These are phyloP conservation scores for Corynespora cassiicola DNA, from an alignment of 2,329 filamentous ascomycete species.

Conservation along the genomic window DNA sequence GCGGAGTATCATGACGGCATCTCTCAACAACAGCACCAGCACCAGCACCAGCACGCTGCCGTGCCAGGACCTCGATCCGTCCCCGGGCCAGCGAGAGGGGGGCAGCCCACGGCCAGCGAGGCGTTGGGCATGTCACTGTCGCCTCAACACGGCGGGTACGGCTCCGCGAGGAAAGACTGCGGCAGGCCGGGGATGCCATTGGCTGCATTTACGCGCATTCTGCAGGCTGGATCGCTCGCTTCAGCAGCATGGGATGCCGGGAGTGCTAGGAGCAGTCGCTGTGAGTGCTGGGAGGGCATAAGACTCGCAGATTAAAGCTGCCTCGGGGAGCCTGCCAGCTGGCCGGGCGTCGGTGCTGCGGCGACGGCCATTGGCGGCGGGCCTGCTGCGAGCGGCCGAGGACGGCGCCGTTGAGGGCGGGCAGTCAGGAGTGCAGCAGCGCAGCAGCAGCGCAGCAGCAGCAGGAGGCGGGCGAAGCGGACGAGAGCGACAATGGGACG, in stretches of 20 bases:
- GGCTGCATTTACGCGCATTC: constrained; percentile 17
- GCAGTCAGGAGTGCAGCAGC: constrained; percentile 24
- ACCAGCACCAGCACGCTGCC: neutral
- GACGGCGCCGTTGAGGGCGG: constrained; percentile 14
- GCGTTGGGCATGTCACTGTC: too few species aligned
- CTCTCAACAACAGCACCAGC: too few species aligned
- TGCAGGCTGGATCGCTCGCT: constrained; percentile 20
- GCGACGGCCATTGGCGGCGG: constrained; percentile 20
- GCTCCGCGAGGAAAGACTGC: constrained; percentile 8
- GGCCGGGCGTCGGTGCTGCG: constrained; percentile 11
- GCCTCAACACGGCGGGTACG: constrained; percentile 19
- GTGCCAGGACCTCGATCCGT: neutral
- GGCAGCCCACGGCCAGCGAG: too few species aligned
- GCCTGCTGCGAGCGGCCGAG: constrained; percentile 4
- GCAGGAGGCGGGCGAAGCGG: too few species aligned
- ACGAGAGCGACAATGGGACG: too few species aligned
- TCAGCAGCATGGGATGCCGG: constrained; percentile 17
- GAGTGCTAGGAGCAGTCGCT: too few species aligned
- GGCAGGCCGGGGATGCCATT: constrained; percentile 11
- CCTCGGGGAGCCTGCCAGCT: constrained; percentile 20
- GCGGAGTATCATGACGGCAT: too few species aligned
- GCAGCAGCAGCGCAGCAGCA: too few species aligned
- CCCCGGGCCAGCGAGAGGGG: too few species aligned
- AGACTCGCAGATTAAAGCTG: constrained; percentile 23
- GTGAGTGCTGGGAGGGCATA: constrained; percentile 23